phyloP scores from a whole-genome alignment of 768 basidiomycete genomes.

The Paxillus ammoniavirescens region DNA sequence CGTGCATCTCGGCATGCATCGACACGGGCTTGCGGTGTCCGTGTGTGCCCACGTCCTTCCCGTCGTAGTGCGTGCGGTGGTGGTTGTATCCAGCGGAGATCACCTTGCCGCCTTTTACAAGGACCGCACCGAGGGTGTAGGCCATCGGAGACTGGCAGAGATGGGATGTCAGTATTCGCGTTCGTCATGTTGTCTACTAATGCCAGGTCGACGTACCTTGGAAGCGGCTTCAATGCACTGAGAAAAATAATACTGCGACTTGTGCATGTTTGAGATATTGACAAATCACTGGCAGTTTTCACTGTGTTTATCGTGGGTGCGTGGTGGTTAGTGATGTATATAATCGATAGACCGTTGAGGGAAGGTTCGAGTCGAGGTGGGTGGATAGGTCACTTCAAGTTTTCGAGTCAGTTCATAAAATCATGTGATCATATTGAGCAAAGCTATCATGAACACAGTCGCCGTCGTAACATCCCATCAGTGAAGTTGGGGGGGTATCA shows the following conservation, averaged over 20 bases:
- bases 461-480: neutral
- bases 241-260: conserved; percentile 50
- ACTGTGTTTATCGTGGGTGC: neutral
- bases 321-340: neutral
- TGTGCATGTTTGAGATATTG: conserved; percentile 14
- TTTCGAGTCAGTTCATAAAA: neutral
- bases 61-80: conserved; percentile 53
- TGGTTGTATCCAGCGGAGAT: conserved; percentile 54
- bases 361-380: too few species aligned
- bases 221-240: conserved; percentile 48
- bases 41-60: conserved; percentile 36
- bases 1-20: conserved; percentile 63
- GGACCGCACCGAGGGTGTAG: conserved; percentile 35
- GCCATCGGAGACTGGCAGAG: conserved; percentile 40
- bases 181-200: too few species aligned
- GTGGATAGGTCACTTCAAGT: too few species aligned
- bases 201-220: conserved; percentile 29
- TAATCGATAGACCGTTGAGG: neutral
- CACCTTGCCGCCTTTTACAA: conserved; percentile 53
- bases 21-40: conserved; percentile 41
- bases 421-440: neutral
- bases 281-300: neutral
- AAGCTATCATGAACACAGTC: too few species aligned
- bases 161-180: neutral
- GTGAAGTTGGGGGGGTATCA: neutral